phyloP scores from a whole-genome alignment of 306 rosid genomes.

The Boehmeria nivea region DNA sequence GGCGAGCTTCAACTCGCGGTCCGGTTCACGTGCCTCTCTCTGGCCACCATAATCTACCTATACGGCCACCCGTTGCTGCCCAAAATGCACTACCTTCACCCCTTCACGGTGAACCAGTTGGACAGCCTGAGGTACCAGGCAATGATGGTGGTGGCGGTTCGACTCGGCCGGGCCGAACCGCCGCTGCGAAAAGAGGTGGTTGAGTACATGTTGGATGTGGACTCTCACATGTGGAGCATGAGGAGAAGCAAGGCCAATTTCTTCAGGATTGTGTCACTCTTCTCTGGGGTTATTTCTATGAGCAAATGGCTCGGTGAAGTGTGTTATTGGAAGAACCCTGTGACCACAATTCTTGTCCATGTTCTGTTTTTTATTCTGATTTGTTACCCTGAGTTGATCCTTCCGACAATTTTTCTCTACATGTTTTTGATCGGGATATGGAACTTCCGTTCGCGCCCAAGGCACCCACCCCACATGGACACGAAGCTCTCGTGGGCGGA shows the following conservation, averaged over 20 bases:
- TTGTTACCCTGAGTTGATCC: conserved; percentile 67
- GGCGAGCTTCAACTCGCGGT: conserved; percentile 75
- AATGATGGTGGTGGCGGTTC: conserved; percentile 59
- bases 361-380: conserved; percentile 56
- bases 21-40: conserved; percentile 65
- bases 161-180: conserved; percentile 78
- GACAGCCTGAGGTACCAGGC: conserved; percentile 71
- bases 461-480: conserved; percentile 77
- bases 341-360: conserved; percentile 66
- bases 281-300: conserved; percentile 55
- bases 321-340: conserved; percentile 62
- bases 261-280: conserved; percentile 56
- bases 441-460: conserved; percentile 51
- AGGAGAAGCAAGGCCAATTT: conserved; percentile 84
- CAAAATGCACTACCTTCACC: conserved; percentile 80
- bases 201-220: conserved; percentile 83
- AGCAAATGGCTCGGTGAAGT: conserved; percentile 71
- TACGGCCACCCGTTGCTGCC: conserved; percentile 66
- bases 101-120: conserved; percentile 76
- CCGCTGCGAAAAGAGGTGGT: conserved; percentile 74
- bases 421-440: conserved; percentile 80
- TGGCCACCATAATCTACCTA: conserved; percentile 63
- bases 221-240: conserved; percentile 86
- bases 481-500: conserved; percentile 79
- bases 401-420: conserved; percentile 69